Conservation (phyloP, 768 basidiomycete species). For the Rhizopogon roseolus region DNA sequence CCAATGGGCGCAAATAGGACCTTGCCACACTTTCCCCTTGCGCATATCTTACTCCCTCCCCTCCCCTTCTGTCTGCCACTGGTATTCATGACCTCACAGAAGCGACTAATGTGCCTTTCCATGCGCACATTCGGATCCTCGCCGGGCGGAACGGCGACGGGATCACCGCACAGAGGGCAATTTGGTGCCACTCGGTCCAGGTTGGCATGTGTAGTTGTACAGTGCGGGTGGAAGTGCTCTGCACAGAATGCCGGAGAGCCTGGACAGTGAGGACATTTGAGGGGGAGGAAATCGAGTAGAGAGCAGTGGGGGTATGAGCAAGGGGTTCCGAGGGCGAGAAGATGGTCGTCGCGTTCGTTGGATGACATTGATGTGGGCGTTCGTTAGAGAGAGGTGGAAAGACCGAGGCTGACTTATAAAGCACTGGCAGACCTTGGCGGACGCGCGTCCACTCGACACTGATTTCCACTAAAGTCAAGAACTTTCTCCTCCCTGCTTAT, state of each 20-base stretch:
- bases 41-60: constrained; percentile 52
- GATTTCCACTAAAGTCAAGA: neutral
- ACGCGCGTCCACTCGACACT: constrained; percentile 22
- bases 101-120: constrained; percentile 65
- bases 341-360: constrained; percentile 42
- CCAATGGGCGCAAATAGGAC: constrained; percentile 67
- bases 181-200: constrained; percentile 71
- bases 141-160: constrained; percentile 69
- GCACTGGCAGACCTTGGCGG: neutral
- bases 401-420: constrained; percentile 11
- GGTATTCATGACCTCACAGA: constrained; percentile 70
- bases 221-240: constrained; percentile 68
- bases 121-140: constrained; percentile 80
- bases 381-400: neutral
- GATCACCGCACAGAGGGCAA: constrained; percentile 74
- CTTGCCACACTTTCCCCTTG: constrained; percentile 62
- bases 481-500: neutral
- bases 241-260: constrained; percentile 57
- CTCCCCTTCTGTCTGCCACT: constrained; percentile 30
- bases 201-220: constrained; percentile 60
- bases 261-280: constrained; percentile 78
- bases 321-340: constrained; percentile 66
- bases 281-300: constrained; percentile 79
- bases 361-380: constrained; percentile 19
- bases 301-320: constrained; percentile 64